Conservation (phyloP, 345 rosid species). For the Gossypium raimondii region DNA sequence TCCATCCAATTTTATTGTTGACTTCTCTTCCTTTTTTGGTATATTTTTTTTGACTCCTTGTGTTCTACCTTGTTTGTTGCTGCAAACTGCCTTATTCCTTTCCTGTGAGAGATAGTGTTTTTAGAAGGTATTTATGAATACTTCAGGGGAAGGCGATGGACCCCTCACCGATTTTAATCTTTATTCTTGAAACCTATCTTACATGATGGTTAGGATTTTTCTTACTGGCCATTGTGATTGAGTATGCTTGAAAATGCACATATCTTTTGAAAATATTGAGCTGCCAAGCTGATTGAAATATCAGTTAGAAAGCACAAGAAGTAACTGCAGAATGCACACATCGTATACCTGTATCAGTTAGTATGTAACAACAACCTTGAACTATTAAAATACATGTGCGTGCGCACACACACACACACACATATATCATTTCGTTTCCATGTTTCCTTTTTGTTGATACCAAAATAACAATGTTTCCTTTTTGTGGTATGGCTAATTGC, state of each 20-base stretch:
- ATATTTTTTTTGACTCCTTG: not conserved
- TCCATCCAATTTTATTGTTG: not conserved
- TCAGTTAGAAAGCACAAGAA: not conserved
- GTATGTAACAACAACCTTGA: not conserved
- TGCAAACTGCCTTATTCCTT: not conserved
- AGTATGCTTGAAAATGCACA: not conserved
- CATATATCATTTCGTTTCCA: not conserved
- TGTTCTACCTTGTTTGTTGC: not conserved
- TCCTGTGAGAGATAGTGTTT: not conserved
- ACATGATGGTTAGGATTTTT: not conserved
- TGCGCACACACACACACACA: not conserved
- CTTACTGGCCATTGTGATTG: not conserved
- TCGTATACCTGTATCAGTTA: not conserved
- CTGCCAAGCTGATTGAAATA: slow-evolving; percentile 8
- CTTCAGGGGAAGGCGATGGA: not conserved
- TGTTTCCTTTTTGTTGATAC: too few species aligned
- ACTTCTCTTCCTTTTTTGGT: not conserved
- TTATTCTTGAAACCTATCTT: not conserved
- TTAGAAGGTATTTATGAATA: not conserved
- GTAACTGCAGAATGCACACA: not conserved
- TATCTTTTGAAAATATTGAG: not conserved
- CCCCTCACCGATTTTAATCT: not conserved
- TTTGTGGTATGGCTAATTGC: slow-evolving; percentile 1
- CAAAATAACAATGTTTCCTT: not conserved
- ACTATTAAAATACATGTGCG: not conserved